Evolutionary conservation across 305 asterid genomes (phyloP).

Genomic region (Rubia peregrina): DNA sequence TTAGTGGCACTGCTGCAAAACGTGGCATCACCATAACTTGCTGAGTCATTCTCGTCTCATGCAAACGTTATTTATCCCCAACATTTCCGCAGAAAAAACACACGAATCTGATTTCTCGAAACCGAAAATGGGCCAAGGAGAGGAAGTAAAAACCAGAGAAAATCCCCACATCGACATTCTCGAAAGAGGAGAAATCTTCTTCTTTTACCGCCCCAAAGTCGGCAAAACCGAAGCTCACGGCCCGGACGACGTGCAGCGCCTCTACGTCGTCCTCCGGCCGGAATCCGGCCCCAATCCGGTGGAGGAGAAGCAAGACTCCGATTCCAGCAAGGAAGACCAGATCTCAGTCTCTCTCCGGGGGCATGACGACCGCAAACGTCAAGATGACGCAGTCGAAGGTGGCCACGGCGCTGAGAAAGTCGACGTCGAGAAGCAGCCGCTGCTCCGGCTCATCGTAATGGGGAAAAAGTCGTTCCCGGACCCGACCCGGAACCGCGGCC

Average conservation of each 20-base stretch:
- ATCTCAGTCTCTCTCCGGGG: conserved; percentile 8
- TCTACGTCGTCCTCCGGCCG: conserved; percentile 62
- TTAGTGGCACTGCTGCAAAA: not conserved
- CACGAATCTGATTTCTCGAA: not conserved
- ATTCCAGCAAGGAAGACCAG: conserved; percentile 40
- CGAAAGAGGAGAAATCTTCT: conserved; percentile 79
- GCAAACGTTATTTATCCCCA: not conserved
- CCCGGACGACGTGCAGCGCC: conserved; percentile 49
- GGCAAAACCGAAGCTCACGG: conserved; percentile 45
- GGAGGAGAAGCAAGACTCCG: conserved; percentile 36
- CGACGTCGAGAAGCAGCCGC: conserved; percentile 28
- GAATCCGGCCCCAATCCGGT: conserved; percentile 36
- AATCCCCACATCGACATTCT: conserved; percentile 35
- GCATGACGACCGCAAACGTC: conserved; percentile 10
- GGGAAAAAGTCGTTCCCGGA: conserved; percentile 65
- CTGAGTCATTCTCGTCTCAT: not conserved
- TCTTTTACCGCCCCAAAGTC: conserved; percentile 71
- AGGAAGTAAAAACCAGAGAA: conserved; percentile 35
- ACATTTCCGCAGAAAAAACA: no score
- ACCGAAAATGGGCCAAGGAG: conserved; percentile 44
- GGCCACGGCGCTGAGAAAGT: conserved; percentile 30
- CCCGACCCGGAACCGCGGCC: conserved; percentile 32
- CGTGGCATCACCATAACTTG: conserved; percentile 2
- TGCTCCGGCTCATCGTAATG: conserved; percentile 54
- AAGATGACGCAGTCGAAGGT: conserved; percentile 17